phyloP scores from a whole-genome alignment of 106 monocot species.

The Ottelia alismoides region DNA sequence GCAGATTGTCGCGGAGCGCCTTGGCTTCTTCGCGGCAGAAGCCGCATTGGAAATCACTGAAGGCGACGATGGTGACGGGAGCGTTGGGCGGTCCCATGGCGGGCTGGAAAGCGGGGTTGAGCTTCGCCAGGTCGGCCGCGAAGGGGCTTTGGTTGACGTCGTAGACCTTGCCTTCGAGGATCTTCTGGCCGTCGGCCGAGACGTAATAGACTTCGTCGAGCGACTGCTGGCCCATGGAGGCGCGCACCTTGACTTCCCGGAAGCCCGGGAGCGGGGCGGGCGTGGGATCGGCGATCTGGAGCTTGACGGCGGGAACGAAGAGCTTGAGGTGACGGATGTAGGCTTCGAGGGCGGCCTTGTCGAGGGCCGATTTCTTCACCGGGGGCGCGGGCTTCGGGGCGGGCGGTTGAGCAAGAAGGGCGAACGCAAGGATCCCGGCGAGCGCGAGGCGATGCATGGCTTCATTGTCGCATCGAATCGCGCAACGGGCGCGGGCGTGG shows the following conservation, averaged over 20 bases:
- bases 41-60: too few species aligned
- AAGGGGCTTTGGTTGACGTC: slow-evolving; percentile 61
- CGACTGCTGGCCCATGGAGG: slow-evolving; percentile 60
- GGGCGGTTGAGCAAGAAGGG: too few species aligned
- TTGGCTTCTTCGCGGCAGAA: slow-evolving; percentile 30
- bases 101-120: slow-evolving; percentile 30
- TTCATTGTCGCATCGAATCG: too few species aligned
- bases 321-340: too few species aligned
- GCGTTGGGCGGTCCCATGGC: slow-evolving; percentile 40
- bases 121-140: slow-evolving; percentile 50
- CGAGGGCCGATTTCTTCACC: slow-evolving; percentile 14
- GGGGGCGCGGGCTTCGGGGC: slow-evolving; percentile 15
- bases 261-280: not conserved
- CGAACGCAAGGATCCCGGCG: too few species aligned
- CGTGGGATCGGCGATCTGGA: not conserved
- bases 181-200: not conserved
- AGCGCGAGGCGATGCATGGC: too few species aligned
- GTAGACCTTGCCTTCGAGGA: slow-evolving; percentile 9
- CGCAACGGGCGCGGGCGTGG: too few species aligned
- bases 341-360: too few species aligned
- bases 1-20: slow-evolving; percentile 38
- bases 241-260: slow-evolving; percentile 18
- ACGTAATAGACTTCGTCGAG: slow-evolving; percentile 52
- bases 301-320: not conserved
- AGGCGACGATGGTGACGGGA: too few species aligned